Conservation (phyloP, 768 basidiomycete genomes). For the Leccinum pellstonianum region DNA sequence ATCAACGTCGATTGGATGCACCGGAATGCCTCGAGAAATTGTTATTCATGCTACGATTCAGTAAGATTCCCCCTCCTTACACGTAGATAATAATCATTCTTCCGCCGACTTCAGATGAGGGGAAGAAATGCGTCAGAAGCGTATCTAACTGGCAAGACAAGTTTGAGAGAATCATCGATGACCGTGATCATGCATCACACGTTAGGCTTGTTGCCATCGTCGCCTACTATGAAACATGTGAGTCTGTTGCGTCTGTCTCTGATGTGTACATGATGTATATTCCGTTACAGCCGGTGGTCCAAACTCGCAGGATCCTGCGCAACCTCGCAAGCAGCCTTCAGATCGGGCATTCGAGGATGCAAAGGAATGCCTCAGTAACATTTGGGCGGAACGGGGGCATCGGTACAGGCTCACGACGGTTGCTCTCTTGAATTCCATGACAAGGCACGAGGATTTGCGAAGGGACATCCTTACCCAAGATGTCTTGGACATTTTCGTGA, state of each 20-base stretch:
- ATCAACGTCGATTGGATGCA: neutral
- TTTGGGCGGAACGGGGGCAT: slow-evolving; percentile 14
- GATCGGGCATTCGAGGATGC: slow-evolving; percentile 9
- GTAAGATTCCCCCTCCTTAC: neutral
- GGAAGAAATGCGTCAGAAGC: slow-evolving; percentile 16
- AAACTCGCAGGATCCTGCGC: neutral
- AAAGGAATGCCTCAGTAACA: slow-evolving; percentile 9
- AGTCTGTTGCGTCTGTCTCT: neutral
- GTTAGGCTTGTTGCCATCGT: slow-evolving; percentile 22
- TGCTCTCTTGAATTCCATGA: slow-evolving; percentile 21
- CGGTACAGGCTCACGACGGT: slow-evolving; percentile 19
- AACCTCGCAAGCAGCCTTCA: neutral
- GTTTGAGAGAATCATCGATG: slow-evolving; percentile 9
- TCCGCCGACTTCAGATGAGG: slow-evolving; percentile 10
- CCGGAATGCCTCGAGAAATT: slow-evolving; percentile 12
- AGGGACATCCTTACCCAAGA: slow-evolving; percentile 14
- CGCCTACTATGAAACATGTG: slow-evolving; percentile 23
- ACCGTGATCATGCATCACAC: slow-evolving; percentile 6
- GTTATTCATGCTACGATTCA: slow-evolving; percentile 12
- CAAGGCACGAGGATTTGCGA: slow-evolving; percentile 14
- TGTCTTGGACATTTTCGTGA: slow-evolving; percentile 11
- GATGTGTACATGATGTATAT: neutral
- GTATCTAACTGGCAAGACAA: slow-evolving; percentile 9
- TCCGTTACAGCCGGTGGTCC: neutral
- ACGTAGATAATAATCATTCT: neutral